Conservation (phyloP, 2,329 filamentous ascomycete genomes). For the Hirsutella rhossiliensis region DNA sequence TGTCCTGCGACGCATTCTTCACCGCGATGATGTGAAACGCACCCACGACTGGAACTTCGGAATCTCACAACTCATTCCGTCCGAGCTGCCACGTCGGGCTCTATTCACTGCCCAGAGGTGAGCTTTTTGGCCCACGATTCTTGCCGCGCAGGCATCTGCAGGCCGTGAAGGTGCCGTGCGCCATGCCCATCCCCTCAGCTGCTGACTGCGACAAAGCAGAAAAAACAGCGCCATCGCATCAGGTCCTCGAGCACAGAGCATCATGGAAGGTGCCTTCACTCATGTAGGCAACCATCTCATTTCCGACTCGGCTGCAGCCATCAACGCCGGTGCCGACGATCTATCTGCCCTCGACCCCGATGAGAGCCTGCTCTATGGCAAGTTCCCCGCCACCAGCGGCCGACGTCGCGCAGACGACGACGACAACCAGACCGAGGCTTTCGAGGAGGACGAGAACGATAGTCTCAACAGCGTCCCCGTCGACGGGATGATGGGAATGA, state of each 20-base stretch:
- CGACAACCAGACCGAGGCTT: slow-evolving; percentile 74
- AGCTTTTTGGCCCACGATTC: not conserved
- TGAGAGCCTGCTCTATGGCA: slow-evolving; percentile 67
- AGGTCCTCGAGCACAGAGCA: slow-evolving; percentile 9
- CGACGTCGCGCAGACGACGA: slow-evolving; percentile 74
- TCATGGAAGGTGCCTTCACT: slow-evolving; percentile 80
- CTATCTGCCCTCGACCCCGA: slow-evolving; percentile 61
- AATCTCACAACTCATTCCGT: slow-evolving; percentile 16
- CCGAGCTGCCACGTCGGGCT: slow-evolving; percentile 11
- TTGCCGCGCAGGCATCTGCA: not conserved
- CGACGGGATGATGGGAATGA: slow-evolving; percentile 58
- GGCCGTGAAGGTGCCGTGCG: not conserved
- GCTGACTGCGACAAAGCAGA: not conserved
- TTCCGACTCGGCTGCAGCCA: slow-evolving; percentile 72
- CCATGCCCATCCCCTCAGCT: not conserved
- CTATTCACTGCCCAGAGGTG: slow-evolving; percentile 2
- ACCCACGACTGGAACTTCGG: slow-evolving; percentile 15
- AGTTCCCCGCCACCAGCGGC: slow-evolving; percentile 47
- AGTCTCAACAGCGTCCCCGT: slow-evolving; percentile 70
- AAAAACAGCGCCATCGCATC: slow-evolving; percentile 2
- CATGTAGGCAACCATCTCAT: slow-evolving; percentile 79
- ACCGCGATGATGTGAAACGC: slow-evolving; percentile 27
- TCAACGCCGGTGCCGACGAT: slow-evolving; percentile 75
- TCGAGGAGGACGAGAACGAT: slow-evolving; percentile 71
- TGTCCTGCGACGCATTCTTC: slow-evolving; percentile 10